Conservation (phyloP, 768 basidiomycete species). For the Suillus decipiens region DNA sequence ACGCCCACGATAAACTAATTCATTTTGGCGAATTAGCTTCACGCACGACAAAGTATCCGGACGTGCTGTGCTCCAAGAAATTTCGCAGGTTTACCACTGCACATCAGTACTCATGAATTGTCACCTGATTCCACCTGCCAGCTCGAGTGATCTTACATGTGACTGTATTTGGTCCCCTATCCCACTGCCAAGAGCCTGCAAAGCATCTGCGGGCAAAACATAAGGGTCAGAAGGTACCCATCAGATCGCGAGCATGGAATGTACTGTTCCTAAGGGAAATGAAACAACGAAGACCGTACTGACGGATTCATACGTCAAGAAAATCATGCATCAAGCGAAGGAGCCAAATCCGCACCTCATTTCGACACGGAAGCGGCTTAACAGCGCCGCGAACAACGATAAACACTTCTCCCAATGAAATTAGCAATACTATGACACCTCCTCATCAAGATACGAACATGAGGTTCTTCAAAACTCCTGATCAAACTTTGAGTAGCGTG, state of each 20-base stretch:
- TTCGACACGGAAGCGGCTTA: background rate
- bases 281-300: background rate
- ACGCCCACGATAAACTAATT: background rate
- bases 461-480: background rate
- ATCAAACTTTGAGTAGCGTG: conserved; percentile 4
- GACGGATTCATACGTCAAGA: conserved; percentile 1
- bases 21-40: background rate
- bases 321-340: conserved; percentile 2
- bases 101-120: background rate
- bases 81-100: background rate
- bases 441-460: background rate
- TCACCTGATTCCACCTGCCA: conserved; percentile 13
- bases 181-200: background rate
- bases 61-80: background rate
- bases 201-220: background rate
- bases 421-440: background rate
- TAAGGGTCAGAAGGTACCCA: conserved; percentile 2
- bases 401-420: background rate
- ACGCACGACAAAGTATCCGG: background rate
- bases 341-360: background rate
- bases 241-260: background rate
- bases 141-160: conserved; percentile 1
- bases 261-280: background rate
- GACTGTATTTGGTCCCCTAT: background rate
- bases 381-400: conserved; percentile 2